Base-by-base conservation (phyloP, 2,329 filamentous ascomycete genomes). In the Xylariaceae sp. region DNA sequence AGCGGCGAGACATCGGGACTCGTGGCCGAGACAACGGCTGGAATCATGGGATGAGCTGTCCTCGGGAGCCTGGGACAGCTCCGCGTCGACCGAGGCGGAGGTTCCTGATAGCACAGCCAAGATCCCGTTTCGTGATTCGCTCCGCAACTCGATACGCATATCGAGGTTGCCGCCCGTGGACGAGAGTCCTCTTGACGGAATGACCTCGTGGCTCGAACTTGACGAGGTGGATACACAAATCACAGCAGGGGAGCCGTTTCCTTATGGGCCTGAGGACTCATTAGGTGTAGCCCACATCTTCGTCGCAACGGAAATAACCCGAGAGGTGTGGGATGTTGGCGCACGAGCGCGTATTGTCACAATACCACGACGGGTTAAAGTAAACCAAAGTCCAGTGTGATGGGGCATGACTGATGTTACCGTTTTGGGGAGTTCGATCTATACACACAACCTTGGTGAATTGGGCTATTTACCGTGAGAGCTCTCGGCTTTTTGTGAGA, bases 241-340 rank as follows among this genome's bases (percentile, higher is more conserved):
- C n/a, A 10, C 8, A 6, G 18, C 6, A 18, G 37, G 15, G n/a
- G 30, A 20, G n/a, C 24, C 13, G 16, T 10, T 24, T 16, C 40
- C 53, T 10, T 43, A 24, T 8, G 44, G 44, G 18, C 39, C 26
- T 13, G 49, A 56, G 2, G 41, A 48, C 7, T 11, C 18, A 15
- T 44, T 30, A 20, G 21, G 32, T 21, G 44, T 6, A 4, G 50
- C n/a, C n/a, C n/a, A 33, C 11, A 36, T 59, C 23, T 46, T 50
- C 16, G 42, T 55, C 16, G 54, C 54, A 11, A 58, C 50, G 8
- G 42, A 59, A 24, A 52, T 57, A 21, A 50, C 23, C 15, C 46
- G 49, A 13, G 32, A 24, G 10, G 16, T 10, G 15, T 27, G 11
- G 32, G 33, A 50, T 6, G 10, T 20, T 23, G 50, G 41, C 4